Conservation (phyloP, 805 yeast genomes). For the Cyberlindnera nakhonratchasimensis region DNA sequence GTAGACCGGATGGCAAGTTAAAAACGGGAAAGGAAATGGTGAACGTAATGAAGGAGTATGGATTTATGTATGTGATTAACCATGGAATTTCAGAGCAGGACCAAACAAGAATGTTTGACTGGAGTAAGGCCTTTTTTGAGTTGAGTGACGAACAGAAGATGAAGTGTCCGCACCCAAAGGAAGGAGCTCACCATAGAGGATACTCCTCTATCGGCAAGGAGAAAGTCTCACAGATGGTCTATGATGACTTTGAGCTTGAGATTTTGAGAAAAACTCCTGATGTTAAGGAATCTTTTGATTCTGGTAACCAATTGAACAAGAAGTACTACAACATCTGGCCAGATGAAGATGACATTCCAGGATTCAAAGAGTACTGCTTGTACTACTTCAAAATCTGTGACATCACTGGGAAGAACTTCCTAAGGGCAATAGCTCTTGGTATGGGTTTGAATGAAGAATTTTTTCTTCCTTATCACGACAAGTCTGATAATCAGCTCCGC, state of each 20-base stretch:
- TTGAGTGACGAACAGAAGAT: slow-evolving; percentile 15
- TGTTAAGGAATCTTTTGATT: slow-evolving; percentile 29
- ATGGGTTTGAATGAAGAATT: slow-evolving; percentile 22
- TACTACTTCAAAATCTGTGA: slow-evolving; percentile 21
- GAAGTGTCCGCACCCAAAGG: slow-evolving; percentile 28
- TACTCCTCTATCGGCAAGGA: slow-evolving; percentile 29
- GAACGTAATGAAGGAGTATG: slow-evolving; percentile 24
- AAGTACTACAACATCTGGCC: slow-evolving; percentile 28
- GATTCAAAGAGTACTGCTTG: slow-evolving; percentile 23
- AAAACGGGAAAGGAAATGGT: slow-evolving; percentile 27
- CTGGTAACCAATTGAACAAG: slow-evolving; percentile 20
- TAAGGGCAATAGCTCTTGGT: slow-evolving; percentile 27
- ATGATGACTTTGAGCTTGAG: slow-evolving; percentile 16
- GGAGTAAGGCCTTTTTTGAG: slow-evolving; percentile 23
- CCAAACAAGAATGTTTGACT: slow-evolving; percentile 22
- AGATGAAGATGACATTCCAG: slow-evolving; percentile 24
- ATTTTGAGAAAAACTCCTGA: slow-evolving; percentile 24
- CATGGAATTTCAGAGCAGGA: slow-evolving; percentile 22
- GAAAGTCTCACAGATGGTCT: slow-evolving; percentile 30
- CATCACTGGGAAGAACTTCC: slow-evolving; percentile 15
- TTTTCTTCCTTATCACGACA: slow-evolving; percentile 22
- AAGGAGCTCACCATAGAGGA: slow-evolving; percentile 29
- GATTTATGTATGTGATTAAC: slow-evolving; percentile 26
- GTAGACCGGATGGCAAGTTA: slow-evolving; percentile 24
- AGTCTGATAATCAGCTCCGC: slow-evolving; percentile 26